Conservation (phyloP, 176 grass and related monocot genomes). For the Paspalum vaginatum region DNA sequence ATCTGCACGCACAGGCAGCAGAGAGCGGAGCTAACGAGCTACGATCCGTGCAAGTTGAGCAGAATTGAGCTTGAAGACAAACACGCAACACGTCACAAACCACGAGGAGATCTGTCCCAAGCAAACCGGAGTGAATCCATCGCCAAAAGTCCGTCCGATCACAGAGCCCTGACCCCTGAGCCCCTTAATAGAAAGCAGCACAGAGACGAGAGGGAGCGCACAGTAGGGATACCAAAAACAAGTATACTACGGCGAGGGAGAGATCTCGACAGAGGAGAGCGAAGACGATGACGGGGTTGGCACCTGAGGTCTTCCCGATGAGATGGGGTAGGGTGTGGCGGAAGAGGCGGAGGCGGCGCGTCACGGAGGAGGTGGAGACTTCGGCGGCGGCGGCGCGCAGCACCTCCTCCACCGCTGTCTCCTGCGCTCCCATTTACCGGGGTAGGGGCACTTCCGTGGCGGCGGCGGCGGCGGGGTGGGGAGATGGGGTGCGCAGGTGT, state of each 20-base stretch:
- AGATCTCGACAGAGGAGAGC: slow-evolving; percentile 1
- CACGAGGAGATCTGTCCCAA: slow-evolving; percentile 15
- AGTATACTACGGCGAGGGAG: background rate
- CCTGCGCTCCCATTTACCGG: slow-evolving; percentile 46
- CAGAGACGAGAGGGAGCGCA: slow-evolving; percentile 24
- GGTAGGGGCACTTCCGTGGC: slow-evolving; percentile 23
- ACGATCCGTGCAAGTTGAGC: slow-evolving; percentile 16
- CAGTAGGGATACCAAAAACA: slow-evolving; percentile 14
- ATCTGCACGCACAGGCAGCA: background rate
- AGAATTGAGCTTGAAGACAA: slow-evolving; percentile 21
- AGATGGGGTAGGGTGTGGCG: slow-evolving; percentile 57
- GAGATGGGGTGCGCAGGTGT: slow-evolving; percentile 19
- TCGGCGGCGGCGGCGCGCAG: slow-evolving; percentile 66
- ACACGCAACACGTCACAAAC: background rate
- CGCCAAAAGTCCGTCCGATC: slow-evolving; percentile 36
- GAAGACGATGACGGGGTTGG: background rate
- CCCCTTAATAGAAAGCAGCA: background rate
- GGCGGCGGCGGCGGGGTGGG: background rate
- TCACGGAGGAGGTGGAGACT: slow-evolving; percentile 75
- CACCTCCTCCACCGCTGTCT: slow-evolving; percentile 55
- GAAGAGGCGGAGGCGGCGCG: slow-evolving; percentile 80
- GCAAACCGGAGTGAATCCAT: slow-evolving; percentile 9
- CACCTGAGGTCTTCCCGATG: slow-evolving; percentile 50
- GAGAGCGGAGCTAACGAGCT: background rate
- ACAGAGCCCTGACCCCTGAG: slow-evolving; percentile 1